Conservation (phyloP, 2,329 filamentous ascomycete species). For the Aspergillus sp. region DNA sequence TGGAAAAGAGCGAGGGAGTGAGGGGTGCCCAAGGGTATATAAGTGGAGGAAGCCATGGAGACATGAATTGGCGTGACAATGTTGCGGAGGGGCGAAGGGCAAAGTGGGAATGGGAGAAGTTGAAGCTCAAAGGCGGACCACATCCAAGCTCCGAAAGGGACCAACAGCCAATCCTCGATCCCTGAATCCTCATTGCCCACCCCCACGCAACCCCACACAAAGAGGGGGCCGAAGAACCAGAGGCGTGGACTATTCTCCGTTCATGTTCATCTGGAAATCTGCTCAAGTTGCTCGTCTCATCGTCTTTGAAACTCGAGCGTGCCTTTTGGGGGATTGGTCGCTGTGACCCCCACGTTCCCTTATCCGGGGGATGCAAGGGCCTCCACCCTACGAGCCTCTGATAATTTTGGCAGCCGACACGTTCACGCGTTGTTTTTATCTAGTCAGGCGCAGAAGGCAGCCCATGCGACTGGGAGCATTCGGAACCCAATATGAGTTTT, state of each 20-base stretch:
- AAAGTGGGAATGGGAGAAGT: conserved; percentile 1
- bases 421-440: neutral
- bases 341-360: conserved; percentile 14
- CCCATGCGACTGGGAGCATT: neutral
- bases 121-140: conserved; percentile 4
- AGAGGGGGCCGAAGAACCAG: neutral
- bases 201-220: conserved; percentile 23
- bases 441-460: neutral
- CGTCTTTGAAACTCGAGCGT: neutral
- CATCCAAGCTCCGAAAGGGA: neutral
- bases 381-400: neutral
- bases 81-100: neutral
- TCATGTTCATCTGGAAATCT: neutral
- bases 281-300: neutral
- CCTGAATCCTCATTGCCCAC: conserved; percentile 2
- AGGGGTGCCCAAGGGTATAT: conserved; percentile 11
- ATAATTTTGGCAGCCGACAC: neutral
- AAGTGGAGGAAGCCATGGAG: conserved; percentile 13
- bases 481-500: neutral
- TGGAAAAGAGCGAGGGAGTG: neutral
- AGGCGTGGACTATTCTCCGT: neutral
- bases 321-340: neutral
- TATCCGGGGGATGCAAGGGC: conserved; percentile 5
- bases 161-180: neutral
- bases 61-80: neutral